Conservation (phyloP, 148 eudicot genomes). For the Vaccinium macrocarpon region DNA sequence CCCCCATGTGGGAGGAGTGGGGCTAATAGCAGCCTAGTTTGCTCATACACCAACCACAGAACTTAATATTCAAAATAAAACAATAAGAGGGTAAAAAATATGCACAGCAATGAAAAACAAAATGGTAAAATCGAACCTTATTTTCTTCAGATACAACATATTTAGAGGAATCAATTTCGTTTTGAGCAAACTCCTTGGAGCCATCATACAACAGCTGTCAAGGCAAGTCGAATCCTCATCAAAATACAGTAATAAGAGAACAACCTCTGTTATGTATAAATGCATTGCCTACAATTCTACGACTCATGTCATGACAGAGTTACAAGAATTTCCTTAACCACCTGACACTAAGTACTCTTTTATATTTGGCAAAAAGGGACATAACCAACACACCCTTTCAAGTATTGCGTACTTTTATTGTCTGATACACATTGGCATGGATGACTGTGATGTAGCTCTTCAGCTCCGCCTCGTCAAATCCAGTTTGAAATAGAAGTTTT, state of each 20-base stretch:
- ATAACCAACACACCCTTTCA: conserved; percentile 77
- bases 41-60: background rate
- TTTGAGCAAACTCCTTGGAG: conserved; percentile 76
- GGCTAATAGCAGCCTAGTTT: background rate
- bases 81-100: background rate
- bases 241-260: background rate
- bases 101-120: background rate
- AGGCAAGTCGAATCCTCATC: conserved; percentile 1
- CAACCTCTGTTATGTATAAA: background rate
- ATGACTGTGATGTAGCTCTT: conserved; percentile 76
- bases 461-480: conserved; percentile 84
- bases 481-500: conserved; percentile 86
- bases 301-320: conserved; percentile 1
- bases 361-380: conserved; percentile 28
- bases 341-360: conserved; percentile 19
- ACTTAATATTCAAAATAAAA: conserved; percentile 2
- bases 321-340: background rate
- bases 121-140: conserved; percentile 48
- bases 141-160: conserved; percentile 63
- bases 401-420: conserved; percentile 89
- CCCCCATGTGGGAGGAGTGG: background rate
- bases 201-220: conserved; percentile 79
- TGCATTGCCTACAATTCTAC: background rate
- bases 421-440: conserved; percentile 94
- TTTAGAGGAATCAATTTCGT: conserved; percentile 49